Percentiles rank a stretch among this genome's conserved stretches.
Evolutionary conservation across 1,139 yeast genomes (phyloP).

Genomic region (Debaryomyces sp.): DNA sequence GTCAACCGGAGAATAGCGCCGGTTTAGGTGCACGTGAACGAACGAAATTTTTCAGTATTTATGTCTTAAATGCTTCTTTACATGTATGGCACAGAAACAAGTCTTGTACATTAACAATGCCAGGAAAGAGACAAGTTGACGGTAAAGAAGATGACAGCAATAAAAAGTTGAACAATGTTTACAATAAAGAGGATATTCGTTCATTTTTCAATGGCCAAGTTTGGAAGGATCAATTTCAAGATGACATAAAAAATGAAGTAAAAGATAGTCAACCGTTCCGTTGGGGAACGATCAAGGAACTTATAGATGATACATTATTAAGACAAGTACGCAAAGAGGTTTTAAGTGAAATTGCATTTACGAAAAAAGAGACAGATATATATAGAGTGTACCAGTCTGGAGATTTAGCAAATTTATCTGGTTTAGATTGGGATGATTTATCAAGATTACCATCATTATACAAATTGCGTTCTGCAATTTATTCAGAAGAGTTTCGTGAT

Average conservation of each 20-base stretch:
- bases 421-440: constrained; percentile 76
- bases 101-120: not conserved
- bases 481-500: constrained; percentile 82
- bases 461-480: constrained; percentile 81
- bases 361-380: constrained; percentile 94
- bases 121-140: constrained; percentile 9
- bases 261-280: constrained; percentile 70
- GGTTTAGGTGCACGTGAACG: constrained; percentile 5
- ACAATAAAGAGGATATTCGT: constrained; percentile 41
- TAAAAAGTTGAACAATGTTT: constrained; percentile 26
- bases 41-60: constrained; percentile 7
- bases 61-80: not conserved
- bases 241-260: constrained; percentile 42
- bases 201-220: constrained; percentile 57
- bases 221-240: constrained; percentile 51
- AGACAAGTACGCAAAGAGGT: constrained; percentile 85
- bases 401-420: constrained; percentile 90
- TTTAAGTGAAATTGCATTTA: constrained; percentile 79
- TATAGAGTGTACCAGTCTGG: constrained; percentile 95
- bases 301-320: constrained; percentile 76
- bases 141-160: not conserved
- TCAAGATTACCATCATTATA: constrained; percentile 72
- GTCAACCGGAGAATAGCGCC: constrained; percentile 7
- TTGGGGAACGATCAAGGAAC: constrained; percentile 81
- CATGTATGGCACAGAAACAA: not conserved